Base-by-base conservation (phyloP, 768 basidiomycete species). In the Albatrellus ellisii region DNA sequence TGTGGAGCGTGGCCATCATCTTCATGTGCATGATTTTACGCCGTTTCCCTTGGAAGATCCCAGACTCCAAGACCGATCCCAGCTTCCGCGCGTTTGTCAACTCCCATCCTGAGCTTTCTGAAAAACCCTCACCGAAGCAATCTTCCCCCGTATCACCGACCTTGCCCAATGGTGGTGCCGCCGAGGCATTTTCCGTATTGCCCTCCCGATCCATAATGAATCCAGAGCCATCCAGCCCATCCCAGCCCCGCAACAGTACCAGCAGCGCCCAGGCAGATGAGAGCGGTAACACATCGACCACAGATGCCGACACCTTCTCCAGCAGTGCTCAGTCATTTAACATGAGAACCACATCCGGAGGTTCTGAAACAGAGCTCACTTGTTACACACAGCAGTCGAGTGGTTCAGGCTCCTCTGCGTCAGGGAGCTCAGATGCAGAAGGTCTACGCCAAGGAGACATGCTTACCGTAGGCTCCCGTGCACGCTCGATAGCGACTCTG, bases 11-110 rank as follows among this genome's bases (percentile, higher is more conserved):
- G 27, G 95, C 88, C 41, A 89, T 99, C 60, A 99, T 99, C 55
- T 97, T 99, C 68, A 77, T 98, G 69, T 99, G 95, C 68, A 99
- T 99, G 95, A 69, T 95, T 49, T 74, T 99, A 26, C 74, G 94
- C 41, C 75, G 95, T 39, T 99, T 99, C 69, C 95, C 95, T 4
- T 99, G 95, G 95, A 98, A 90, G 61, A 84, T 98, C 43, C 94
- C 95, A 9, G 95, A 99, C 57, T 69, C 79, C 54, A 94, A 94
- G 72, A 77, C 78, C 14, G 95, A 98, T 58, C 74, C 84, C 43
- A 85, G 79, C 56, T 99, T 89, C 68, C 75, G 79, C 46, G 79
- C 89, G 6, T 99, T 95, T 56, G 81, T 97, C 49, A 72, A 82
- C 51, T 84, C 90, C 26, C 92, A 99, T 59, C 91, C 92, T 20